Conservation (phyloP, 345 rosid genomes). For the Hibiscus mutabilis region DNA sequence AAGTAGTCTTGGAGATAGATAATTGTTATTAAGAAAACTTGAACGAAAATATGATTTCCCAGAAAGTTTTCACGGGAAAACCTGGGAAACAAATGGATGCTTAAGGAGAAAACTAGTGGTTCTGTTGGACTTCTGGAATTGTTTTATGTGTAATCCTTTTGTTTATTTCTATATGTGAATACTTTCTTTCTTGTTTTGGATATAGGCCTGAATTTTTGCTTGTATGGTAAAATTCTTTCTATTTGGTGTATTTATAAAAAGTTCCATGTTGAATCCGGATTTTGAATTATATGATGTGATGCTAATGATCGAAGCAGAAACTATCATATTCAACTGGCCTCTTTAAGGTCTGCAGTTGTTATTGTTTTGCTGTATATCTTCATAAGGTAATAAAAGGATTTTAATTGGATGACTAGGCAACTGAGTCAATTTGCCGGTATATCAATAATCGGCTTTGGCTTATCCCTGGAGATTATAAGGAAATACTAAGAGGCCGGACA, state of each 20-base stretch:
- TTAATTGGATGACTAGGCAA: background rate
- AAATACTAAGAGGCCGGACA: background rate
- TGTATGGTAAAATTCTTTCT: background rate
- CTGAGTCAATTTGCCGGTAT: background rate
- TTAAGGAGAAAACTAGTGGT: background rate
- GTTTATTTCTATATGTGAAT: background rate
- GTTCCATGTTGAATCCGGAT: background rate
- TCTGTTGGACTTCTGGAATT: background rate
- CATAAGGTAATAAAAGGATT: background rate
- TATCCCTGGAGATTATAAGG: background rate
- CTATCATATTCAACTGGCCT: background rate
- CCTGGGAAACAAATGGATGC: slow-evolving; percentile 1
- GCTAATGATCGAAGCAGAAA: background rate
- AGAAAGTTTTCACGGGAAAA: background rate
- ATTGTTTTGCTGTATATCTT: background rate
- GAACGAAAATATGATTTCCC: background rate
- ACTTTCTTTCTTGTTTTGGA: background rate
- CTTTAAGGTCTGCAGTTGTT: background rate
- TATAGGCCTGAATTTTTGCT: background rate
- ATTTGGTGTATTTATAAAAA: background rate
- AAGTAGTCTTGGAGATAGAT: background rate
- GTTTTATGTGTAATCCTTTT: background rate
- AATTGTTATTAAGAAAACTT: background rate
- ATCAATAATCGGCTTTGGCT: background rate
- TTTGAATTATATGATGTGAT: background rate